Evolutionary conservation across 1,139 yeast genomes (phyloP), one percentile per base, ranked within the genome.

Genomic region (Kurtzmaniella quercitrusa): DNA sequence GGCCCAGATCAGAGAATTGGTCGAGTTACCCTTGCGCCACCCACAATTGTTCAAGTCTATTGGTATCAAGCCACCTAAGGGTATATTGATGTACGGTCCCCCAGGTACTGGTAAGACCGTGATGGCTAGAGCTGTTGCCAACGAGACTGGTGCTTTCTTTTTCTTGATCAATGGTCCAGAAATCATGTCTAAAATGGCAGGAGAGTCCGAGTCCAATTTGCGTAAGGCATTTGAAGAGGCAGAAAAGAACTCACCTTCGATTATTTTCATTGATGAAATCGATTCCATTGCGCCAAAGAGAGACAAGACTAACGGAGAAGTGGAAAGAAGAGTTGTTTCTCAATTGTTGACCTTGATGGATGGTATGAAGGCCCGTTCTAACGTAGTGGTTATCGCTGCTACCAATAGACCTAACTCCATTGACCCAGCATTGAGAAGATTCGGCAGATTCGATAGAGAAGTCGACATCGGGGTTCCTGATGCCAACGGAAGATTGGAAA

Each of bases 101-200:
- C 98, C 98, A 34, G 97, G 97, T 78, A 90, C 97, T 17, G 97
- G 97, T 83, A 90, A 90, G 68, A 90, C 97, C n/a, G 77, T 93
- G 54, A 91, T 93, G 96, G 99, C 99, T 2, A 83, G 98, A 65
- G 99, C 98, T 10, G 98, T 93, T 44, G 99, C 99, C 41, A 93
- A 93, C 59, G 99, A 93, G 70, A 93, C 98, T 24, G 98, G 98
- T 60, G 99, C 98, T 1, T 93, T 93, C 66, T 93, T 93, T 81
- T 93, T 93, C 66, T 79, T 93, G 61, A 93, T 93, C 65, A 93
- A 93, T 64, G 99, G 98, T 67, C 99, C 99, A n/a, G 98, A 93
- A 71, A 95, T 93, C 62, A 93, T 93, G 98, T 90, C 98, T 46
- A 93, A 93, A 73, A 93, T 93, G 99, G 98, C 99, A 40, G 99